phyloP scores from a whole-genome alignment of 2,329 filamentous ascomycete genomes.

The Mycosphaerella arachidis region DNA sequence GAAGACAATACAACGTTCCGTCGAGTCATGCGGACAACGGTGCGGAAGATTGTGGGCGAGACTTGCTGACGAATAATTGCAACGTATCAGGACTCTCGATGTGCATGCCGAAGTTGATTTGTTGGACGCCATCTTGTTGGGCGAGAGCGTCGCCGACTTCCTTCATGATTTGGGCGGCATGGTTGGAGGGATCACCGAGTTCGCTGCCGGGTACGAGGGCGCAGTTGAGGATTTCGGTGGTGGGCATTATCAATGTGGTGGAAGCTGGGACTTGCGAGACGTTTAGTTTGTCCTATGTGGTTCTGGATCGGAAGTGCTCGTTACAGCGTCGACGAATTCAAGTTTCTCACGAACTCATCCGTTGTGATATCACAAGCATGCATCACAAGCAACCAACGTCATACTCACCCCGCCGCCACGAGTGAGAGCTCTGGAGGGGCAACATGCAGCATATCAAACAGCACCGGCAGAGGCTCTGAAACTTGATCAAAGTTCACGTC shows the following conservation, averaged over 20 bases:
- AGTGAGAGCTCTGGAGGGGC: neutral
- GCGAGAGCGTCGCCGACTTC: constrained; percentile 34
- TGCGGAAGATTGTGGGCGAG: neutral
- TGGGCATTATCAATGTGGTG: constrained; percentile 25
- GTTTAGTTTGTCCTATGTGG: neutral
- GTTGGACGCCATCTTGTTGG: constrained; percentile 35
- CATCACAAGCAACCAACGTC: neutral
- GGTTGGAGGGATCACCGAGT: constrained; percentile 28
- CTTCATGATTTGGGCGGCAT: constrained; percentile 31
- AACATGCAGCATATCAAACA: neutral
- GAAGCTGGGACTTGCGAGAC: no score
- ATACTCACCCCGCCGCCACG: neutral
- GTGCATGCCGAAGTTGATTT: constrained; percentile 35
- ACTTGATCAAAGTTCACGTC: neutral
- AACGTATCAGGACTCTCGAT: constrained; percentile 38
- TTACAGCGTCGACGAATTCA: no score
- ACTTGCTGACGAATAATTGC: constrained; percentile 40
- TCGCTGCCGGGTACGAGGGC: constrained; percentile 37
- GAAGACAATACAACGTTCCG: no score
- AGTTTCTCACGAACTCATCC: neutral
- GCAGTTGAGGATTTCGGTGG: constrained; percentile 40
- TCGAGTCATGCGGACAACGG: neutral
- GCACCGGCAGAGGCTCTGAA: neutral
- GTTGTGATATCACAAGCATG: neutral
- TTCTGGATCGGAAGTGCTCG: neutral